phyloP scores from a whole-genome alignment of 306 rosid species.

The Astragalus membranaceus region DNA sequence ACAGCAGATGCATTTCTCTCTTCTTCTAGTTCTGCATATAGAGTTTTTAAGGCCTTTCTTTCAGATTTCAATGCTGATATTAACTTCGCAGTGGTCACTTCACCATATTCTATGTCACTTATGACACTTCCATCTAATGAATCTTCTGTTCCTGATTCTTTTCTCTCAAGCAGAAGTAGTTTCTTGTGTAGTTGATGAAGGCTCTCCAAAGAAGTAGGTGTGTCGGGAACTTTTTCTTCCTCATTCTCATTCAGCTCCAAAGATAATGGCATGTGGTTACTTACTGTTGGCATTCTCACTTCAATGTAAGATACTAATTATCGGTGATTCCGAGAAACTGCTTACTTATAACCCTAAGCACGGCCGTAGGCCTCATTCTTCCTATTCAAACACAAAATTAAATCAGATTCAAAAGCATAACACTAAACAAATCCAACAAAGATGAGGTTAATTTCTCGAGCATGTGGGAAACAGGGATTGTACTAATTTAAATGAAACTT shows the following conservation, averaged over 20 bases:
- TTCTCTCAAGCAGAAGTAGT: slow-evolving; percentile 59
- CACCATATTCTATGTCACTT: slow-evolving; percentile 62
- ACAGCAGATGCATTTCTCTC: slow-evolving; percentile 95
- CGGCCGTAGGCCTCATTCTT: slow-evolving; percentile 26
- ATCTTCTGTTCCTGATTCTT: slow-evolving; percentile 67
- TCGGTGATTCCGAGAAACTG: slow-evolving; percentile 24
- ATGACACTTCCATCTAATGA: slow-evolving; percentile 78
- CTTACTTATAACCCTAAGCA: slow-evolving; percentile 21
- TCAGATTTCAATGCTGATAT: slow-evolving; percentile 60
- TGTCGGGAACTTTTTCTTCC: slow-evolving; percentile 72
- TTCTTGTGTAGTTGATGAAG: slow-evolving; percentile 60
- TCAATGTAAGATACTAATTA: too few species aligned
- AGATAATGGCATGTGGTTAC: slow-evolving; percentile 26
- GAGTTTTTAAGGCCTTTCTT: slow-evolving; percentile 59
- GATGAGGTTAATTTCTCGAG: neutral
- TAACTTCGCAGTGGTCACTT: slow-evolving; percentile 52
- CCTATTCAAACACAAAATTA: slow-evolving; percentile 9
- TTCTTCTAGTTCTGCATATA: slow-evolving; percentile 87
- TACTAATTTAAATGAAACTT: too few species aligned
- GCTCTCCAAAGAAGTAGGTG: slow-evolving; percentile 67
- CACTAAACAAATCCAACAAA: neutral
- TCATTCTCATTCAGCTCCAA: slow-evolving; percentile 48
- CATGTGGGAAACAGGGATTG: too few species aligned
- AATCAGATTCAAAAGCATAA: neutral
- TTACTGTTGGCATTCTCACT: slow-evolving; percentile 30